phyloP scores from a whole-genome alignment of 2,329 filamentous ascomycete species.

The Trematosphaeria pertusa region DNA sequence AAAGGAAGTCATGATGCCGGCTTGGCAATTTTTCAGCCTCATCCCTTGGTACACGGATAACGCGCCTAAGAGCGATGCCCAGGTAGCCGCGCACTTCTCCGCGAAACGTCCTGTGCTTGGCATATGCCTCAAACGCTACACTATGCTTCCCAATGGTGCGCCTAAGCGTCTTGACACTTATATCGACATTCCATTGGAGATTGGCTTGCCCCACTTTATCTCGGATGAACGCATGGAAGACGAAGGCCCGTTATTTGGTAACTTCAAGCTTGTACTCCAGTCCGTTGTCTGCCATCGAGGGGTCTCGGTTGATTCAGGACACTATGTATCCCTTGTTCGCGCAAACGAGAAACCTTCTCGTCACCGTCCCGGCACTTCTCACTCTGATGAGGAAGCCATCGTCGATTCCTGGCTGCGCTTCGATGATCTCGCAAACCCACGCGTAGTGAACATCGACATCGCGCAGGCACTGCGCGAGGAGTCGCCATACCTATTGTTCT shows the following conservation, averaged over 20 bases:
- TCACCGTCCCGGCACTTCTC: constrained; percentile 47
- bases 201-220: constrained; percentile 86
- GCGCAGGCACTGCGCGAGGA: constrained; percentile 80
- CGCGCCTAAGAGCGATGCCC: constrained; percentile 69
- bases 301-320: constrained; percentile 82
- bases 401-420: constrained; percentile 80
- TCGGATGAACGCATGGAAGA: constrained; percentile 75
- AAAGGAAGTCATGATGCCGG: constrained; percentile 92
- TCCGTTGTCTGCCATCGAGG: constrained; percentile 93
- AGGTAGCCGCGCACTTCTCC: constrained; percentile 88
- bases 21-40: constrained; percentile 96
- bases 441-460: constrained; percentile 80
- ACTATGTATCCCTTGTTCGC: constrained; percentile 87
- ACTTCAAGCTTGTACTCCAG: constrained; percentile 91
- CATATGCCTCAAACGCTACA: constrained; percentile 91
- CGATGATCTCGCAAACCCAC: constrained; percentile 79
- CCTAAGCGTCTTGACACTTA: constrained; percentile 78
- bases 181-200: constrained; percentile 90
- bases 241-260: constrained; percentile 74
- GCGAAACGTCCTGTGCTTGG: constrained; percentile 83
- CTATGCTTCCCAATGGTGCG: constrained; percentile 71
- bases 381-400: constrained; percentile 54
- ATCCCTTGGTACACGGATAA: constrained; percentile 92
- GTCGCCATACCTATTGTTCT: constrained; percentile 93
- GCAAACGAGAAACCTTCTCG: constrained; percentile 60